These are phyloP conservation scores for Plasmodium billcollinsi DNA, from an alignment of 169 alveolate species.

Conservation along the genomic window DNA sequence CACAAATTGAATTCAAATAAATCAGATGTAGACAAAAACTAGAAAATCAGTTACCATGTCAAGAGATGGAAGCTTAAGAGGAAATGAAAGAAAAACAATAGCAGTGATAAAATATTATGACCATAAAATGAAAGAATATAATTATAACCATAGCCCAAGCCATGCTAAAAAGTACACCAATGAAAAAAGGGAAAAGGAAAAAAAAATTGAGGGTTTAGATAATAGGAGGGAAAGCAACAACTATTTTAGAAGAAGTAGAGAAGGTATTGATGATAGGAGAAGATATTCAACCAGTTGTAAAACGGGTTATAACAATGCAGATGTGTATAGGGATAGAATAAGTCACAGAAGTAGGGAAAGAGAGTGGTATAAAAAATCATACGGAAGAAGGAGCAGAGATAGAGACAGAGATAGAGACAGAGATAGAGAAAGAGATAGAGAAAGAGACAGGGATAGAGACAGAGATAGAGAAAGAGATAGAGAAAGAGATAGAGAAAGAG, in stretches of 20 bases:
- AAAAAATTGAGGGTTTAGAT: neutral
- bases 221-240: neutral
- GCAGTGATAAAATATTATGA: conserved; percentile 6
- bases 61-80: conserved; percentile 1
- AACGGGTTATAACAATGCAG: neutral
- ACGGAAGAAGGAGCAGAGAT: neutral
- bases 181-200: conserved; percentile 13
- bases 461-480: neutral
- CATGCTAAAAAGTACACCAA: neutral
- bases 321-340: conserved; percentile 6
- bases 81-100: conserved; percentile 10
- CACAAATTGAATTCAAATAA: neutral
- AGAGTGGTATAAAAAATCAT: neutral
- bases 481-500: neutral
- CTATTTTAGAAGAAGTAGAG: conserved; percentile 10
- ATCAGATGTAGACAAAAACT: neutral
- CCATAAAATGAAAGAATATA: conserved; percentile 16
- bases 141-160: neutral
- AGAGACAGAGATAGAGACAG: neutral
- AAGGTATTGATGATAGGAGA: conserved; percentile 18
- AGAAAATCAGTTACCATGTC: neutral
- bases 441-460: neutral
- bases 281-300: conserved; percentile 1
- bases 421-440: neutral
- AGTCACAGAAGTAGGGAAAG: conserved; percentile 2